Evolutionary conservation across 352 stramenopile species (phyloP).

Genomic region (Phytophthora idaei): DNA sequence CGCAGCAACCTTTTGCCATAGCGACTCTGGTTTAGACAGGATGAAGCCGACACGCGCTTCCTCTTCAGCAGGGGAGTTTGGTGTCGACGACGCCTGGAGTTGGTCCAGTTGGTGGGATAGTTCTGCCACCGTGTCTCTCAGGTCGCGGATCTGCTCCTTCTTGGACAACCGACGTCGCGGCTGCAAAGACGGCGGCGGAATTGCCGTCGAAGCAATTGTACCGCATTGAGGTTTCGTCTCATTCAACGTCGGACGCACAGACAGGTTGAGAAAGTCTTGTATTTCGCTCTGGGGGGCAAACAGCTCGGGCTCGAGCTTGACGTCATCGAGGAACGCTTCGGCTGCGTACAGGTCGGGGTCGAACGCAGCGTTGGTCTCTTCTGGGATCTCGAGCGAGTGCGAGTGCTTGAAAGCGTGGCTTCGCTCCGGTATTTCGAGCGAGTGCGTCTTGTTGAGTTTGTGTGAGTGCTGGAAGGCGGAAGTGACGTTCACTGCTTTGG

Average conservation of each 20-base stretch:
- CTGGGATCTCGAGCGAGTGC: slow-evolving; percentile 25
- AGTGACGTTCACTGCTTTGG: slow-evolving; percentile 19
- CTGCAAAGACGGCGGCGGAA: neutral
- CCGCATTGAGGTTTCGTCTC: neutral
- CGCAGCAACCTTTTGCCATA: slow-evolving; percentile 33
- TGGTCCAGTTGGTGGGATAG: slow-evolving; percentile 31
- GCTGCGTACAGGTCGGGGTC: slow-evolving; percentile 21
- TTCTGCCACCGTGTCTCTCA: slow-evolving; percentile 29
- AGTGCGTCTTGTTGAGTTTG: slow-evolving; percentile 26
- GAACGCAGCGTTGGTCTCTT: slow-evolving; percentile 5
- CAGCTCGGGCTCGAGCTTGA: slow-evolving; percentile 23
- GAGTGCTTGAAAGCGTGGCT: slow-evolving; percentile 11
- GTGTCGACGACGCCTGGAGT: slow-evolving; percentile 22
- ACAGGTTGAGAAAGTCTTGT: slow-evolving; percentile 6
- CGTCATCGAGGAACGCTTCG: slow-evolving; percentile 23
- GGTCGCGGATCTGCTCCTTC: slow-evolving; percentile 38
- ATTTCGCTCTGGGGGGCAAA: slow-evolving; percentile 12
- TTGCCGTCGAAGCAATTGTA: too few relatives aligned
- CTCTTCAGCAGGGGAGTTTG: slow-evolving; percentile 17
- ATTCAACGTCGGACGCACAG: neutral
- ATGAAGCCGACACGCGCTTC: slow-evolving; percentile 17
- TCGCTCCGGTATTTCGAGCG: slow-evolving; percentile 24
- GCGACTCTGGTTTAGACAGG: slow-evolving; percentile 16
- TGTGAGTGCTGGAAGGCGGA: slow-evolving; percentile 24
- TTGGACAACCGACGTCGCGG: slow-evolving; percentile 13